Percentiles rank a stretch among this genome's conserved stretches.
Conservation (phyloP, 2,329 filamentous ascomycete species). For the Pyrenophora teres region DNA sequence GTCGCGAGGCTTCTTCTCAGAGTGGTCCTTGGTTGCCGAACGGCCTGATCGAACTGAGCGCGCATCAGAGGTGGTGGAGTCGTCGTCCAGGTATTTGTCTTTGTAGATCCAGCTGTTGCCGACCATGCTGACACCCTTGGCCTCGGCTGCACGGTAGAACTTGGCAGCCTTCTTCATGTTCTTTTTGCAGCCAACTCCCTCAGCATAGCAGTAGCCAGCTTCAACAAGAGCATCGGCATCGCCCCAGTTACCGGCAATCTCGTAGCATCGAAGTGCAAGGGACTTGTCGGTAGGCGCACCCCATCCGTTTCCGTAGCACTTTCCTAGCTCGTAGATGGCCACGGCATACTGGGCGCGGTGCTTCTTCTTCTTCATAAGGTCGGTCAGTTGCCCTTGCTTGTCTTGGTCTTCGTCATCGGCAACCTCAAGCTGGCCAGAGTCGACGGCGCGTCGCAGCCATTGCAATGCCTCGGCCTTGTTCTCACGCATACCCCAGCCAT, state of each 20-base stretch:
- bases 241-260: slow-evolving; percentile 94
- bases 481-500: slow-evolving; percentile 96
- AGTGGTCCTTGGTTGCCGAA: slow-evolving; percentile 47
- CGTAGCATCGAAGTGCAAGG: slow-evolving; percentile 88
- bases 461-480: slow-evolving; percentile 88
- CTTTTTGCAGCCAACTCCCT: slow-evolving; percentile 93
- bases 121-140: slow-evolving; percentile 95
- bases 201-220: slow-evolving; percentile 93
- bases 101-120: slow-evolving; percentile 99
- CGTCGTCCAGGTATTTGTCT: slow-evolving; percentile 77
- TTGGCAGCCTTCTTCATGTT: slow-evolving; percentile 91
- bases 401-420: slow-evolving; percentile 75
- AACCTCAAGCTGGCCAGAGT: slow-evolving; percentile 79
- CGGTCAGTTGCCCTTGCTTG: slow-evolving; percentile 65
- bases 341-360: slow-evolving; percentile 92
- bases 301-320: slow-evolving; percentile 98
- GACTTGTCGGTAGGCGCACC: slow-evolving; percentile 91
- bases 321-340: slow-evolving; percentile 93
- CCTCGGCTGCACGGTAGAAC: slow-evolving; percentile 87
- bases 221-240: slow-evolving; percentile 93
- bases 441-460: slow-evolving; percentile 90
- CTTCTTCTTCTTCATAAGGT: slow-evolving; percentile 74
- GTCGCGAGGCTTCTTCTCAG: slow-evolving; percentile 68
- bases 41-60: slow-evolving; percentile 55
- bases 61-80: slow-evolving; percentile 42